A percentile compares a stretch with the other conserved stretches of the same genome.
phyloP scores from a whole-genome alignment of 2,329 filamentous ascomycete genomes.

The Claviceps africana region DNA sequence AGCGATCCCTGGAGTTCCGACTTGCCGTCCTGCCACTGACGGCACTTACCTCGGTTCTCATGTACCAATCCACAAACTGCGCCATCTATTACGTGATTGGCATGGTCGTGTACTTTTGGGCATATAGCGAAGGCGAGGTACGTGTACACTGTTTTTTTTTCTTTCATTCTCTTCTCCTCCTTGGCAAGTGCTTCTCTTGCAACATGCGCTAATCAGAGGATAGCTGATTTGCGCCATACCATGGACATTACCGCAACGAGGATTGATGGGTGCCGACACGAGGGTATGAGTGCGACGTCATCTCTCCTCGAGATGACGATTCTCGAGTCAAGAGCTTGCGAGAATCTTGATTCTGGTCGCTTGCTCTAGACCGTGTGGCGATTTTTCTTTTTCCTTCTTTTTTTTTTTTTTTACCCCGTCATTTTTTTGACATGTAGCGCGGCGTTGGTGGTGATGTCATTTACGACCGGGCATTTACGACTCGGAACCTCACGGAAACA shows the following conservation, averaged over 20 bases:
- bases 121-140: slow-evolving; percentile 93
- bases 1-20: slow-evolving; percentile 77
- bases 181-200: background rate
- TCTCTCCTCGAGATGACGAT: background rate
- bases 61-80: slow-evolving; percentile 88
- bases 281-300: background rate
- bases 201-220: slow-evolving; percentile 6
- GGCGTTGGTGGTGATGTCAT: slow-evolving; percentile 3
- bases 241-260: slow-evolving; percentile 53
- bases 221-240: slow-evolving; percentile 55
- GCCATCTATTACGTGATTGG: slow-evolving; percentile 85
- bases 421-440: slow-evolving; percentile 3
- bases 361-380: background rate
- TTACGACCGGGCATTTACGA: slow-evolving; percentile 1
- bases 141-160: slow-evolving; percentile 17
- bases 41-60: slow-evolving; percentile 56
- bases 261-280: slow-evolving; percentile 14
- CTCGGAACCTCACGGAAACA: background rate
- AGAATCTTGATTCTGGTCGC: background rate
- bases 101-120: slow-evolving; percentile 86
- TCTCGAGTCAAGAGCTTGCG: background rate
- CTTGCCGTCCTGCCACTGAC: slow-evolving; percentile 71
- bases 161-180: background rate
- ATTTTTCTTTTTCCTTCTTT: background rate
- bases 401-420: background rate